phyloP scores from a whole-genome alignment of 768 basidiomycete species.

The Sistotremastrum niveocremeum region DNA sequence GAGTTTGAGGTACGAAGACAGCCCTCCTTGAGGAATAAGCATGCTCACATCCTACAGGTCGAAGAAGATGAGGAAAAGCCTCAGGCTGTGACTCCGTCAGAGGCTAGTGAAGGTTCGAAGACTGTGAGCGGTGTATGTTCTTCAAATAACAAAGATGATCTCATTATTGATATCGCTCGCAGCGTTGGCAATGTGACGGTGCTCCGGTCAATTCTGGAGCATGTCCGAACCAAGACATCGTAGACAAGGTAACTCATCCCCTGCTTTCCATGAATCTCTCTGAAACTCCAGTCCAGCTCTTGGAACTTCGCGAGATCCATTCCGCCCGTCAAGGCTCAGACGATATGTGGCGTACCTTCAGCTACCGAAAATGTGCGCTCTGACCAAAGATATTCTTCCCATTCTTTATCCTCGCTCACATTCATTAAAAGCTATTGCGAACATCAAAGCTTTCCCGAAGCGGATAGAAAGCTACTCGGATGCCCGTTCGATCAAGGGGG shows the following conservation, averaged over 20 bases:
- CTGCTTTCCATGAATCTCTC: background rate
- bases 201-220: slow-evolving; percentile 21
- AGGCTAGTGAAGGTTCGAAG: slow-evolving; percentile 9
- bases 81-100: slow-evolving; percentile 6
- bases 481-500: slow-evolving; percentile 43
- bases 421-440: slow-evolving; percentile 33
- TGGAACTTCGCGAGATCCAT: slow-evolving; percentile 54
- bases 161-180: background rate
- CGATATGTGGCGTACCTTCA: slow-evolving; percentile 53
- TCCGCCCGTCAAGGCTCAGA: slow-evolving; percentile 43
- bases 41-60: slow-evolving; percentile 20
- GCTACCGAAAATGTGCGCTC: slow-evolving; percentile 50
- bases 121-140: slow-evolving; percentile 10
- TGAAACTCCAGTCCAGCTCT: slow-evolving; percentile 29
- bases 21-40: background rate
- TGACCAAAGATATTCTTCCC: background rate
- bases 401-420: background rate
- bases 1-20: slow-evolving; percentile 27
- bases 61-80: slow-evolving; percentile 19
- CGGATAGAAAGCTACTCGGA: slow-evolving; percentile 46
- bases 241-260: slow-evolving; percentile 44
- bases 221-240: slow-evolving; percentile 57
- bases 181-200: slow-evolving; percentile 61
- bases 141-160: slow-evolving; percentile 17
- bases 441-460: slow-evolving; percentile 38